phyloP scores from a whole-genome alignment of 345 rosid genomes.

The Sonneratia caseolaris region DNA sequence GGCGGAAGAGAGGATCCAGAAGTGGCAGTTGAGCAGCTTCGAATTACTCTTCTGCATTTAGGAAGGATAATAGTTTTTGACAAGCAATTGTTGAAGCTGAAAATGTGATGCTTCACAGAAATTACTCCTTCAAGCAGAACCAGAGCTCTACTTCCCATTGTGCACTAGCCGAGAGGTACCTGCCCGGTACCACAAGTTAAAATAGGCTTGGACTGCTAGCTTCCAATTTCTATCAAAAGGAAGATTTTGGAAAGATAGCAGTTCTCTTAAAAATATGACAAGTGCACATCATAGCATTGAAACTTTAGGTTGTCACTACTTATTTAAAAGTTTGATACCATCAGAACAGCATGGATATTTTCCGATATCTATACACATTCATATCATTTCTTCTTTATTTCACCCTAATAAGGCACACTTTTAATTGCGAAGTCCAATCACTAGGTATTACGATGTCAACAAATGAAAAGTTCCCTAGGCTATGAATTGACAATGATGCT shows the following conservation, averaged over 20 bases:
- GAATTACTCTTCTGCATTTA: constrained; percentile 5
- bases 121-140: constrained; percentile 16
- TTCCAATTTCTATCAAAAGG: neutral
- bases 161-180: neutral
- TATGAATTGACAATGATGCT: neutral
- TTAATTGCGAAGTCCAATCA: neutral
- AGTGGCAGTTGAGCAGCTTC: constrained; percentile 24
- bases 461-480: neutral
- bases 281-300: neutral
- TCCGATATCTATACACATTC: neutral
- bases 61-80: constrained; percentile 8
- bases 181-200: neutral
- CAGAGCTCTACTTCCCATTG: constrained; percentile 11
- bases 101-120: constrained; percentile 4
- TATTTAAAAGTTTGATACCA: neutral
- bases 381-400: neutral
- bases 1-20: constrained; percentile 39
- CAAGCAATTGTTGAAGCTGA: neutral
- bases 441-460: neutral
- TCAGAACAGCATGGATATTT: neutral
- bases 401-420: neutral
- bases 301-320: neutral
- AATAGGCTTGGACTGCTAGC: neutral
- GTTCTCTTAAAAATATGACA: neutral
- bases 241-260: neutral